phyloP scores from a whole-genome alignment of 1,284 basidiomycete genomes.

The Dichomitus squalens region DNA sequence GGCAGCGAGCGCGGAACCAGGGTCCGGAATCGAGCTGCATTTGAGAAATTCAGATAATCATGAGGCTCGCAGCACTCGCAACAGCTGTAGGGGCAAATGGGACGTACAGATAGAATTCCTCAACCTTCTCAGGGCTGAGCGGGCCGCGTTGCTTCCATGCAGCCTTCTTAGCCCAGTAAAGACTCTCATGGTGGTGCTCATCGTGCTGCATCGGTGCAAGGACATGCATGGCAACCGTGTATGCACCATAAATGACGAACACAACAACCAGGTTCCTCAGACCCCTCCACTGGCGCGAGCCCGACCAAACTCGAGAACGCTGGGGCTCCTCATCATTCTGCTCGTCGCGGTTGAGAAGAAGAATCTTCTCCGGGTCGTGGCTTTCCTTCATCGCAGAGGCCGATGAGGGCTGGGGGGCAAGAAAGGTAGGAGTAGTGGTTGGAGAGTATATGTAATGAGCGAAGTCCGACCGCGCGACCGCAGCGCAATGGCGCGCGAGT shows the following conservation, averaged over 20 bases:
- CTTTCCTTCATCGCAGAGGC: background rate
- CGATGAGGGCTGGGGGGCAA: no score
- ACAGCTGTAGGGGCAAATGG: background rate
- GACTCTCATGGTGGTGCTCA: background rate
- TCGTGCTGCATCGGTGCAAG: background rate
- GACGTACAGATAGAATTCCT: conserved; percentile 32
- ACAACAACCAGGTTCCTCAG: conserved; percentile 6
- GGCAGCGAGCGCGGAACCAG: conserved; percentile 53
- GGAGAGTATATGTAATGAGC: no score
- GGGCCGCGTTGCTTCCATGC: background rate
- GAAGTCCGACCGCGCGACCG: no score
- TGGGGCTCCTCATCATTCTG: background rate
- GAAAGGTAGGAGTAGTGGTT: no score
- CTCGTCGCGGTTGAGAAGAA: background rate
- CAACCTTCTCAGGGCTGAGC: conserved; percentile 16
- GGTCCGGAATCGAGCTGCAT: conserved; percentile 65
- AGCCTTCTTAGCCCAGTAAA: conserved; percentile 16
- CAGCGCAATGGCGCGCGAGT: no score
- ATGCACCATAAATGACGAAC: conserved; percentile 2
- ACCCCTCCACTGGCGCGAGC: background rate
- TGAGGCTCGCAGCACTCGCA: background rate
- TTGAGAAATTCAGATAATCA: no score
- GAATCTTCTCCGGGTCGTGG: conserved; percentile 8
- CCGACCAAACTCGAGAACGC: background rate
- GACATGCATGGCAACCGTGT: background rate